Percentiles rank a stretch among this genome's conserved stretches.
phyloP scores from a whole-genome alignment of 1,284 basidiomycete genomes.

The Puccinia novopanici region DNA sequence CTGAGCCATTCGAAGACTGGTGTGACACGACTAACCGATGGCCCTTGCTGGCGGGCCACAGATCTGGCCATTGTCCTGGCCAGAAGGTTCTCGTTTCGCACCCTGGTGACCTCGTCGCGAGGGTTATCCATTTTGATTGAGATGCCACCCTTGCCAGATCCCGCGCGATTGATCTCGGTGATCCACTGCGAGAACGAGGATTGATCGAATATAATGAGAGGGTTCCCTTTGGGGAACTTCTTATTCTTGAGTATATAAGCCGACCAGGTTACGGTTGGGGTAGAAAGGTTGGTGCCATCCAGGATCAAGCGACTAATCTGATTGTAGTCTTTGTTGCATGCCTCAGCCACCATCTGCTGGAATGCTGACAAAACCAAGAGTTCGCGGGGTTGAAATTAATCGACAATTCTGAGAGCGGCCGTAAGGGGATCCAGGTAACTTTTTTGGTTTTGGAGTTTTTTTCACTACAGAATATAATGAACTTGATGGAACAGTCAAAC shows the following conservation, averaged over 20 bases:
- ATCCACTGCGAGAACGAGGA: background rate
- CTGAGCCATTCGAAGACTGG: background rate
- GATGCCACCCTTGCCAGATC: background rate
- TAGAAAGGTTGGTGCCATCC: background rate
- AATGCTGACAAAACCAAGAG: background rate
- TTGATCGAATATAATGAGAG: background rate
- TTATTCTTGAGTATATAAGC: constrained; percentile 11
- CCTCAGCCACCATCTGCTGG: background rate
- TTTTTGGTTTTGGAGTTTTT: background rate
- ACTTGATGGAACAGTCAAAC: background rate
- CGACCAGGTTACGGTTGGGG: background rate
- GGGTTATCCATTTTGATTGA: background rate
- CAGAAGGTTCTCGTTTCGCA: background rate
- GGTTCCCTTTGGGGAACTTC: background rate
- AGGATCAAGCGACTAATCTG: background rate
- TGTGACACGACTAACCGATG: too few species aligned
- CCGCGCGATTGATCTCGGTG: background rate
- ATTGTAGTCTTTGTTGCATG: background rate
- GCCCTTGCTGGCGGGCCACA: background rate
- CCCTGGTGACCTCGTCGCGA: background rate
- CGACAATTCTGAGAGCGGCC: background rate
- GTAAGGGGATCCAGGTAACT: background rate
- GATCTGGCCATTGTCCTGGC: background rate
- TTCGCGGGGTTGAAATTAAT: background rate
- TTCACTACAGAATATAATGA: background rate